phyloP scores from a whole-genome alignment of 352 stramenopile species.

The Pythium guiyangense region DNA sequence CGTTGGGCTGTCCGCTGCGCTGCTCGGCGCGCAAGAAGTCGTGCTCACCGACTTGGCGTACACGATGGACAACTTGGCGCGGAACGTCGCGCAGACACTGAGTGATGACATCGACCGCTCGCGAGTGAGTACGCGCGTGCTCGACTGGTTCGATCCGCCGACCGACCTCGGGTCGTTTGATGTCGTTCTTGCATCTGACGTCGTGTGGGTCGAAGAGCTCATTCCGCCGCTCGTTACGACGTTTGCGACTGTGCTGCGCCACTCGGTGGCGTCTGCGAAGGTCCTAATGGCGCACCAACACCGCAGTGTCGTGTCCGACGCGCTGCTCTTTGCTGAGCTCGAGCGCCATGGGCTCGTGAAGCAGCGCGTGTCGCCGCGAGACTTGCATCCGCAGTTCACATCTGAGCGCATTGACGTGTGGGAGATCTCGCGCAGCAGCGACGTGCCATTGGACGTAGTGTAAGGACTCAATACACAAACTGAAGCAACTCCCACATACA shows the following conservation, averaged over 20 bases:
- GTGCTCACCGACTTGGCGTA: slow-evolving; percentile 86
- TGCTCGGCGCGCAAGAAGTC: slow-evolving; percentile 73
- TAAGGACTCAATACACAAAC: too few species aligned
- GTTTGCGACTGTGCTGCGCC: slow-evolving; percentile 42
- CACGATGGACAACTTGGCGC: slow-evolving; percentile 74
- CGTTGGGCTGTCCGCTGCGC: slow-evolving; percentile 74
- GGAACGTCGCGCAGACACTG: slow-evolving; percentile 45
- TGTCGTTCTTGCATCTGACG: slow-evolving; percentile 84
- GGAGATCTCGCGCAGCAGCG: slow-evolving; percentile 10
- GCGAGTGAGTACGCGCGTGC: slow-evolving; percentile 20
- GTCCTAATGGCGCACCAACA: slow-evolving; percentile 75
- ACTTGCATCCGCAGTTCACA: slow-evolving; percentile 16
- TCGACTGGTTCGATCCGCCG: slow-evolving; percentile 69
- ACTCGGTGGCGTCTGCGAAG: slow-evolving; percentile 27
- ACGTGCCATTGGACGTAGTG: too few species aligned
- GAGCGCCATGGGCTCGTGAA: slow-evolving; percentile 20
- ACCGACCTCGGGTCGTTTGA: slow-evolving; percentile 62
- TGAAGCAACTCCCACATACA: too few species aligned
- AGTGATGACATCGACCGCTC: slow-evolving; percentile 11
- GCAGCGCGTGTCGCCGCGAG: slow-evolving; percentile 2
- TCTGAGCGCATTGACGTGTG: slow-evolving; percentile 12
- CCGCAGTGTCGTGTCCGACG: slow-evolving; percentile 55
- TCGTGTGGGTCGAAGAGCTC: slow-evolving; percentile 89
- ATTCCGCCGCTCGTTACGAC: slow-evolving; percentile 81
- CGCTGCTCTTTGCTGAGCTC: slow-evolving; percentile 50